phyloP scores from a whole-genome alignment of 2,329 filamentous ascomycete species.

The Colletotrichum costaricense region DNA sequence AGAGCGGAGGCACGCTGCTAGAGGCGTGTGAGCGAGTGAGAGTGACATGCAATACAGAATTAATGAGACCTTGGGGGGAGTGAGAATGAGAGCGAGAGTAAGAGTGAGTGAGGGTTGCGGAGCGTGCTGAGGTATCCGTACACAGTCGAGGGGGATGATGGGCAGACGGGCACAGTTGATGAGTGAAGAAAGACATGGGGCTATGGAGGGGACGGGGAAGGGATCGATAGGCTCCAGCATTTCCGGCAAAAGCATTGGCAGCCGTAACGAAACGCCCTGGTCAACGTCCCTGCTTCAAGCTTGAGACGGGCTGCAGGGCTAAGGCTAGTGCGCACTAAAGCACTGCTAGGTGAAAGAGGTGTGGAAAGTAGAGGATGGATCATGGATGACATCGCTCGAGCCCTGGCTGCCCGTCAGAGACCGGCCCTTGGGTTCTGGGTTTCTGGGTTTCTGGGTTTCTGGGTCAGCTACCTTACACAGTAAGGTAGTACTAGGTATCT shows the following conservation, averaged over 20 bases:
- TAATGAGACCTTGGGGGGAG: constrained; percentile 15
- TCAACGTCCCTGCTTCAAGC: constrained; percentile 29
- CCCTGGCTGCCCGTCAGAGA: constrained; percentile 21
- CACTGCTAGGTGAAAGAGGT: neutral
- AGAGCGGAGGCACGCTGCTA: neutral
- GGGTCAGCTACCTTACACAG: too few relatives aligned
- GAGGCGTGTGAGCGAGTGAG: constrained; percentile 9
- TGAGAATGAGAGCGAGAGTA: neutral
- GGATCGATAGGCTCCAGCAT: constrained; percentile 44
- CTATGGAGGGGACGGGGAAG: constrained; percentile 44
- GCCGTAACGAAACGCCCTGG: constrained; percentile 19
- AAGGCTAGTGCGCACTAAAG: constrained; percentile 18
- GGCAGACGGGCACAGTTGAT: constrained; percentile 22
- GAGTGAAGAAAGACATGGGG: constrained; percentile 32
- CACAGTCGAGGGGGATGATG: neutral
- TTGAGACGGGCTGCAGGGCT: constrained; percentile 25
- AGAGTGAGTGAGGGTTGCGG: too few relatives aligned
- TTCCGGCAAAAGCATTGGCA: constrained; percentile 35
- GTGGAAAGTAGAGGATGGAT: constrained; percentile 22
- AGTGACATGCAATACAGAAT: constrained; percentile 12
- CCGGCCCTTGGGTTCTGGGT: constrained; percentile 12
- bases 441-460: neutral
- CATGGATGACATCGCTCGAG: constrained; percentile 28
- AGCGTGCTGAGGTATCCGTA: neutral
- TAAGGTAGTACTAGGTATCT: neutral